phyloP scores from a whole-genome alignment of 2,329 filamentous ascomycete species.

The Neofusicoccum cordaticola region DNA sequence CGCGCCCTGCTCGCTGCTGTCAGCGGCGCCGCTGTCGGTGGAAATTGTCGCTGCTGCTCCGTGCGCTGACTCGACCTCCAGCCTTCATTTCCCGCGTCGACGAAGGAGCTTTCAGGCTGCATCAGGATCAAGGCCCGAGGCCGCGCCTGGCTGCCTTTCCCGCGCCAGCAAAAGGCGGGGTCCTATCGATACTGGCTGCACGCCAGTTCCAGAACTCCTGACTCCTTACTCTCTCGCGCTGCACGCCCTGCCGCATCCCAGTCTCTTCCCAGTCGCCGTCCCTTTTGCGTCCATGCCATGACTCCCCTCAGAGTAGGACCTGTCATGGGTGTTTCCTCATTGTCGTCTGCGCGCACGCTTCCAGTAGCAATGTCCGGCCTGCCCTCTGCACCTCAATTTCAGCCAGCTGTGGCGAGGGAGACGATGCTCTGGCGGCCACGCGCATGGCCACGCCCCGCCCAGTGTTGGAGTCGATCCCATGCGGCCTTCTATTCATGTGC shows the following conservation, averaged over 20 bases:
- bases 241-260: background rate
- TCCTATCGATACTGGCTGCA: constrained; percentile 10
- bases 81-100: constrained; percentile 8
- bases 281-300: background rate
- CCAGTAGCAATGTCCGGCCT: constrained; percentile 16
- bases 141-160: background rate
- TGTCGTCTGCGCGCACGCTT: background rate
- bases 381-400: constrained; percentile 17
- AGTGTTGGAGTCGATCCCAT: constrained; percentile 4
- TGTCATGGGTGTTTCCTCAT: background rate
- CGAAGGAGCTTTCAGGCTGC: background rate
- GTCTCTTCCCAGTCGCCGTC: background rate
- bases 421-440: background rate
- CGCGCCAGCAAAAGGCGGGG: constrained; percentile 9
- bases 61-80: background rate
- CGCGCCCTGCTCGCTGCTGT: background rate
- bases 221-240: background rate
- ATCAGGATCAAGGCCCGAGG: constrained; percentile 2
- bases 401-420: constrained; percentile 7
- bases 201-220: constrained; percentile 2
- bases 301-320: background rate
- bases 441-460: background rate
- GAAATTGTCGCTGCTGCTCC: background rate
- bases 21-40: background rate
- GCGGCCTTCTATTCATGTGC: background rate